A percentile compares a stretch with the other conserved stretches of the same genome.
phyloP scores from a whole-genome alignment of 2,329 filamentous ascomycete species.

The Colletotrichum australisinense region DNA sequence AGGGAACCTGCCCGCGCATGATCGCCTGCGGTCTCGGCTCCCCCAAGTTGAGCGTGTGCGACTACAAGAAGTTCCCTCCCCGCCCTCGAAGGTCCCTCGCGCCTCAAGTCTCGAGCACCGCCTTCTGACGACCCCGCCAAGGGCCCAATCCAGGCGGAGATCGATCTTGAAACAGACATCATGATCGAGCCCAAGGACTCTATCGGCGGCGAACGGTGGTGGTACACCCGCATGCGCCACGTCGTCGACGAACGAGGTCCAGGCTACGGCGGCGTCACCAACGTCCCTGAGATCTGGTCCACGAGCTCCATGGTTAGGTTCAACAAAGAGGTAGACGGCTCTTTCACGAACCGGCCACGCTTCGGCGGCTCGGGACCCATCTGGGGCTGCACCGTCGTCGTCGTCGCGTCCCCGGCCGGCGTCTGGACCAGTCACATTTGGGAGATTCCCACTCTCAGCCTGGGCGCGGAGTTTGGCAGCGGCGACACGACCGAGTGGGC shows the following conservation, averaged over 20 bases:
- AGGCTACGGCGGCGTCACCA: background rate
- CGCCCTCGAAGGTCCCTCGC: background rate
- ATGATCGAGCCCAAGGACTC: constrained; percentile 12
- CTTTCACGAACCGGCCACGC: constrained; percentile 6
- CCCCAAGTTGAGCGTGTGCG: background rate
- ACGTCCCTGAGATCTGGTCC: constrained; percentile 6
- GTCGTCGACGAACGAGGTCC: constrained; percentile 9
- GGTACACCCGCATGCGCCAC: constrained; percentile 3
- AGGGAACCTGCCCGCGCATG: background rate
- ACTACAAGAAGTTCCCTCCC: background rate
- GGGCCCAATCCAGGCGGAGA: constrained; percentile 8
- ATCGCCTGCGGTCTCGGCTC: background rate
- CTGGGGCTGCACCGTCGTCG: constrained; percentile 32
- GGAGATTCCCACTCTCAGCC: constrained; percentile 28
- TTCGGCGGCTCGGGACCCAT: constrained; percentile 33
- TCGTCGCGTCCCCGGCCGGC: constrained; percentile 28
- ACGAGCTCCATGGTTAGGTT: constrained; percentile 16
- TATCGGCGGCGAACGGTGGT: background rate
- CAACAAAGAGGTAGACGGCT: constrained; percentile 4
- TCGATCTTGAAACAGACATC: background rate
- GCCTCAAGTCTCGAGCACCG: background rate
- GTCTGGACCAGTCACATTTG: constrained; percentile 35
- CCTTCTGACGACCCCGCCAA: background rate
- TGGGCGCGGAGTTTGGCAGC: background rate
- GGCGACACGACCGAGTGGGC: background rate